Conservation (phyloP, 73 alveolate species). For the Tetrahymena elliotti region DNA sequence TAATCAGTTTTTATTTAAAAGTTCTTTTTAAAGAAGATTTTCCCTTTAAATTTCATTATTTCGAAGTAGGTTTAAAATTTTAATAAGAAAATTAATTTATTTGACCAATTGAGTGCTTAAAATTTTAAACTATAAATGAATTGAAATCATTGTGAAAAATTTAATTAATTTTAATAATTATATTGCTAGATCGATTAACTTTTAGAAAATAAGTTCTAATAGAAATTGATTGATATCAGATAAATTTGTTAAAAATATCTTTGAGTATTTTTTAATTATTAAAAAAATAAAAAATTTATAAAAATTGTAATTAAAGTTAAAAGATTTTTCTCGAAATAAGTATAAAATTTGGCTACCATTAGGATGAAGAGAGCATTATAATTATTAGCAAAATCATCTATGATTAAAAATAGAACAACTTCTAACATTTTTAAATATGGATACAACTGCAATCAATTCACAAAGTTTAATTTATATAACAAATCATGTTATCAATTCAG, state of each 20-base stretch:
- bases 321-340: not conserved
- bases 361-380: not conserved
- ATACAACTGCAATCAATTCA: not conserved
- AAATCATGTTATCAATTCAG: not conserved
- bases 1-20: too few relatives aligned
- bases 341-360: not conserved
- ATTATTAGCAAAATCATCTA: not conserved
- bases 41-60: too few relatives aligned
- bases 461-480: not conserved
- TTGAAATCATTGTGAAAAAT: too few relatives aligned
- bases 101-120: too few relatives aligned
- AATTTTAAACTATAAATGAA: too few relatives aligned
- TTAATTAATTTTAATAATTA: too few relatives aligned
- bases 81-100: too few relatives aligned
- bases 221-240: not conserved
- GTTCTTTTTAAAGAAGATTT: too few relatives aligned
- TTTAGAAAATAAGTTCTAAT: not conserved
- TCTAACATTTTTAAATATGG: not conserved
- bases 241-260: not conserved
- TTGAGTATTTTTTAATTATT: too few relatives aligned
- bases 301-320: not conserved
- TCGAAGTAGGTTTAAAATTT: too few relatives aligned
- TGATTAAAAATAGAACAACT: not conserved
- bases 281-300: too few relatives aligned
- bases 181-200: too few relatives aligned